A percentile compares a stretch with the other conserved stretches of the same genome.
phyloP scores from a whole-genome alignment of 768 basidiomycete species.

The Mycena metata region DNA sequence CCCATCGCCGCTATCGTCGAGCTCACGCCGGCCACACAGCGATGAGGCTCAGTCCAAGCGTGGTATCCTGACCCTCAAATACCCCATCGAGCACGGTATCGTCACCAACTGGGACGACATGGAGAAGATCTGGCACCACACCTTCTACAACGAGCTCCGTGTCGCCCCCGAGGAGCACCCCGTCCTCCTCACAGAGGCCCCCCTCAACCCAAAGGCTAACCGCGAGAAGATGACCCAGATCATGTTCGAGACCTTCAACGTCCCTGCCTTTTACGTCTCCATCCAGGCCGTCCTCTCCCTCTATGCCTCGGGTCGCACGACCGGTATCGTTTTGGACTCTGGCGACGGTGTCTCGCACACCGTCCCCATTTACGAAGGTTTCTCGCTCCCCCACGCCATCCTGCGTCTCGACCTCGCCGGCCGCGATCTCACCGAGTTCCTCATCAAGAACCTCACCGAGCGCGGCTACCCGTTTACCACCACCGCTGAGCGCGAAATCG shows the following conservation, averaged over 20 bases:
- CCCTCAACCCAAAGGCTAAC: conserved; percentile 94
- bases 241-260: conserved; percentile 98
- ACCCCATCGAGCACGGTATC: conserved; percentile 94
- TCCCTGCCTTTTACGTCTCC: conserved; percentile 91
- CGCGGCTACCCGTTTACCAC: conserved; percentile 96
- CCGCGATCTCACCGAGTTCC: conserved; percentile 88
- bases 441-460: conserved; percentile 90
- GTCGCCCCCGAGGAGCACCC: conserved; percentile 95
- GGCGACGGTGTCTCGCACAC: conserved; percentile 98
- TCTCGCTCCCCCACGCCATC: conserved; percentile 93
- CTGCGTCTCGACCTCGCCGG: conserved; percentile 93
- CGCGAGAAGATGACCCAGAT: conserved; percentile 96
- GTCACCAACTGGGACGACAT: conserved; percentile 99
- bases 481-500: conserved; percentile 93
- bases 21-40: conserved; percentile 53
- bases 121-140: conserved; percentile 99
- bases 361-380: conserved; percentile 97
- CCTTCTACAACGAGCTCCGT: conserved; percentile 96
- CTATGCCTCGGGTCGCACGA: conserved; percentile 95
- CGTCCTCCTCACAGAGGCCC: conserved; percentile 91
- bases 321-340: conserved; percentile 95
- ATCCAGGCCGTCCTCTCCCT: conserved; percentile 93
- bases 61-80: conserved; percentile 93
- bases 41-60: conserved; percentile 96
- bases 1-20: conserved; percentile 11